Evolutionary conservation across 106 monocot genomes (phyloP).

Genomic region (Gastrodia elata): DNA sequence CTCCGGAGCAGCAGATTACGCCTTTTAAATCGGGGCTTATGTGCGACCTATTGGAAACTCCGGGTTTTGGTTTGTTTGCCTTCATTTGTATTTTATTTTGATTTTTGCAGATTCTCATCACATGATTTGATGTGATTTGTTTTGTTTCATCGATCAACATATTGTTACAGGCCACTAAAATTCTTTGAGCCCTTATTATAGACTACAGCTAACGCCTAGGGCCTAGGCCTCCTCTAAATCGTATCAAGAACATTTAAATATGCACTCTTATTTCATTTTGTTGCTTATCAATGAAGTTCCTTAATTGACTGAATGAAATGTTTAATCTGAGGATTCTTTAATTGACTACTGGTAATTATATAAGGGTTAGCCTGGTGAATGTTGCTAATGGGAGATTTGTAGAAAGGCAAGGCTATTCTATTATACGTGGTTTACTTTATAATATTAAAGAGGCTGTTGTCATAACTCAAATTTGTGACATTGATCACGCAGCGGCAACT

Average conservation of each 20-base stretch:
- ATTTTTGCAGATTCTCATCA: neutral
- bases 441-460: too few species aligned
- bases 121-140: neutral
- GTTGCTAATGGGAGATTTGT: too few species aligned
- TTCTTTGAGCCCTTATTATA: too few species aligned
- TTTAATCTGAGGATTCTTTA: neutral
- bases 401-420: too few species aligned
- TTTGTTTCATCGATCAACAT: neutral
- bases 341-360: neutral
- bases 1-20: slow-evolving; percentile 25
- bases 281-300: neutral
- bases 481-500: too few species aligned
- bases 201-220: too few species aligned
- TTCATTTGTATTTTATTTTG: neutral
- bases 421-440: too few species aligned
- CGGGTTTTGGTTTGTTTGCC: slow-evolving; percentile 40
- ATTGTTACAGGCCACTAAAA: neutral
- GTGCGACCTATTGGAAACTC: slow-evolving; percentile 42
- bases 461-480: too few species aligned
- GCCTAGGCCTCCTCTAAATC: neutral
- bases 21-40: slow-evolving; percentile 23
- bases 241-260: neutral
- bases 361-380: too few species aligned
- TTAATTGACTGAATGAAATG: neutral
- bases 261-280: neutral